phyloP scores from a whole-genome alignment of 176 grass and related monocot species.

The Oryza rufipogon region DNA sequence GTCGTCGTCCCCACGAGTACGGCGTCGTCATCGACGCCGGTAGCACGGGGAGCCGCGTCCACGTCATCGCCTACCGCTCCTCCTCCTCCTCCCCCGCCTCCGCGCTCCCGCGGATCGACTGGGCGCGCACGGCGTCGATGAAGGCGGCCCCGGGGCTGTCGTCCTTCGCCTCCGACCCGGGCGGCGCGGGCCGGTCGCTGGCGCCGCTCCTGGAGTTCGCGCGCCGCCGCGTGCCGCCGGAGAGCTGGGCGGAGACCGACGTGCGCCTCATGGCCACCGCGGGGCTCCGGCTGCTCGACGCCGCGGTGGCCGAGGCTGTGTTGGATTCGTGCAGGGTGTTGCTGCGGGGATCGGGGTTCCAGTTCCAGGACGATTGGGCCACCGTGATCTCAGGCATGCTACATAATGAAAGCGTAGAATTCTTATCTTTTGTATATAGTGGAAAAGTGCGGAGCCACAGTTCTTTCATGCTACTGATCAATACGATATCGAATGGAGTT shows the following conservation, averaged over 20 bases:
- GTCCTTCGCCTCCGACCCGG: conserved; percentile 55
- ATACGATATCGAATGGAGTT: background rate
- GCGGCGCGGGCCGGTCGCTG: conserved; percentile 61
- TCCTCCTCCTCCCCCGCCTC: background rate
- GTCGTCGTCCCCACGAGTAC: conserved; percentile 31
- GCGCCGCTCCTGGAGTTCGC: conserved; percentile 76
- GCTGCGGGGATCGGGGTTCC: conserved; percentile 63
- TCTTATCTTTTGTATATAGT: background rate
- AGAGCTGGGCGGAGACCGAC: conserved; percentile 57
- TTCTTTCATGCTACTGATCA: background rate
- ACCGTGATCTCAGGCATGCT: conserved; percentile 81
- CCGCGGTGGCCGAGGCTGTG: conserved; percentile 43
- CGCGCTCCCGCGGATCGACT: conserved; percentile 48
- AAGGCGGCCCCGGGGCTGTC: conserved; percentile 74
- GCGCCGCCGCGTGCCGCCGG: conserved; percentile 48
- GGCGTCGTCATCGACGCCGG: conserved; percentile 78
- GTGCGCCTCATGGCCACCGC: conserved; percentile 89
- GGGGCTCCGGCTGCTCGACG: conserved; percentile 68
- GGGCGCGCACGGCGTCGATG: conserved; percentile 47
- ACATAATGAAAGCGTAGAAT: background rate
- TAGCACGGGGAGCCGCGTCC: conserved; percentile 79
- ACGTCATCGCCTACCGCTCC: conserved; percentile 61
- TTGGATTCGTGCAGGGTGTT: conserved; percentile 80
- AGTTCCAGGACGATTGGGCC: conserved; percentile 75
- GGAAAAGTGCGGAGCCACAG: background rate